Evolutionary conservation across 1,284 basidiomycete genomes (phyloP).

Genomic region (Coniophora puteana): DNA sequence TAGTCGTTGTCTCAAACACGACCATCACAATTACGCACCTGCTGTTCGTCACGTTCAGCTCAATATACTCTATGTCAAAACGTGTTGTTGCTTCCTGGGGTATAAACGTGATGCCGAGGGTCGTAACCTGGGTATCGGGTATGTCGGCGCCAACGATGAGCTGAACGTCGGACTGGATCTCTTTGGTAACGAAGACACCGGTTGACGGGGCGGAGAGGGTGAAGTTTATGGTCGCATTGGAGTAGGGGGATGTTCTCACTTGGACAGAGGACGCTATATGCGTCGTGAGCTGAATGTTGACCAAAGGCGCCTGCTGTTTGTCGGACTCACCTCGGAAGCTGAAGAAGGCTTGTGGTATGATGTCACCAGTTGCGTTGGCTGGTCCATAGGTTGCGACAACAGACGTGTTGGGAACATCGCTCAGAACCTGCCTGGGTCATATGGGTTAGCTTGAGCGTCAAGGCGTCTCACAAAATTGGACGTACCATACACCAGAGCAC

Average conservation of each 20-base stretch:
- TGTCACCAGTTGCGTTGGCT: constrained; percentile 28
- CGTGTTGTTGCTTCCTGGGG: constrained; percentile 20
- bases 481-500: constrained; percentile 38
- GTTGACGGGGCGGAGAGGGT: constrained; percentile 37
- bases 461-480: background rate
- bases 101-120: constrained; percentile 40
- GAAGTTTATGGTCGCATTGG: constrained; percentile 49
- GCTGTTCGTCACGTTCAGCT: constrained; percentile 34
- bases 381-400: constrained; percentile 38
- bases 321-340: constrained; percentile 43
- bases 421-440: constrained; percentile 18
- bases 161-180: constrained; percentile 26
- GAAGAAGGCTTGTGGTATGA: constrained; percentile 53
- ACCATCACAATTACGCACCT: constrained; percentile 29
- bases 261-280: constrained; percentile 40
- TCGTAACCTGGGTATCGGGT: constrained; percentile 33
- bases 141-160: constrained; percentile 35
- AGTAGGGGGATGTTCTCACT: constrained; percentile 37
- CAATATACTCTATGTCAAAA: constrained; percentile 40
- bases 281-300: constrained; percentile 3
- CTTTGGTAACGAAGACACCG: constrained; percentile 20
- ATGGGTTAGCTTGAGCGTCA: too few relatives aligned
- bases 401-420: constrained; percentile 16
- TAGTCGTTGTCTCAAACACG: background rate
- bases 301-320: too few relatives aligned